Evolutionary conservation across 768 basidiomycete species (phyloP).

Genomic region (Mycena vitilis): DNA sequence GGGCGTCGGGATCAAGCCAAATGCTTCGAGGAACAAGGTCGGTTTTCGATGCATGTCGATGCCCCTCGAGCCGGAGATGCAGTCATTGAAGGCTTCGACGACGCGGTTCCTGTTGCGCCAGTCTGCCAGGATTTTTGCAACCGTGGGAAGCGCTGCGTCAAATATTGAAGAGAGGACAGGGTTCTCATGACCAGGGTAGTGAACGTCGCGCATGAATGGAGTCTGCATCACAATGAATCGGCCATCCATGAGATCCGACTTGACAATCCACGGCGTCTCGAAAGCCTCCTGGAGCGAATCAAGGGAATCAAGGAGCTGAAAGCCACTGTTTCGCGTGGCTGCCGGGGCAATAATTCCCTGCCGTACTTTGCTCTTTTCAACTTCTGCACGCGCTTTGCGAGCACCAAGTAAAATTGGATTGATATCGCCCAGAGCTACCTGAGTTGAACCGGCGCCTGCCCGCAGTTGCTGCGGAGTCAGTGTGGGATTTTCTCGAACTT

Average conservation of each 20-base stretch:
- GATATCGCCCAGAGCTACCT: constrained; percentile 17
- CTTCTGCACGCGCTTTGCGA: constrained; percentile 19
- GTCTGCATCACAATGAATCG: constrained; percentile 20
- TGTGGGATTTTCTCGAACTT: constrained; percentile 17
- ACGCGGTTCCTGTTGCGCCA: no score
- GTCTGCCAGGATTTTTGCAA: no score
- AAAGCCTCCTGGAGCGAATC: neutral
- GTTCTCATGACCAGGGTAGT: no score
- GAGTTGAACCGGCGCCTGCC: constrained; percentile 7
- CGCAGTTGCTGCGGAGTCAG: constrained; percentile 15
- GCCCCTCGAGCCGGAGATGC: no score
- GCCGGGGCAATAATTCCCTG: constrained; percentile 10
- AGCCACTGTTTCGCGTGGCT: constrained; percentile 9
- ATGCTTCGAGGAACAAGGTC: no score
- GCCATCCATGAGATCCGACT: constrained; percentile 12
- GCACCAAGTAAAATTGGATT: constrained; percentile 15
- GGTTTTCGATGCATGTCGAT: no score
- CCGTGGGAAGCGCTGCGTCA: no score
- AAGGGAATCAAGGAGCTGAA: neutral
- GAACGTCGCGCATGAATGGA: constrained; percentile 15
- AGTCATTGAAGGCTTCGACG: no score
- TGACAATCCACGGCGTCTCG: constrained; percentile 19
- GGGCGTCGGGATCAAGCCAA: no score
- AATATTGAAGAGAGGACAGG: no score
- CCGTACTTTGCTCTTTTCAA: constrained; percentile 20